phyloP scores from a whole-genome alignment of 2,329 filamentous ascomycete genomes.

The Pyricularia sp. region DNA sequence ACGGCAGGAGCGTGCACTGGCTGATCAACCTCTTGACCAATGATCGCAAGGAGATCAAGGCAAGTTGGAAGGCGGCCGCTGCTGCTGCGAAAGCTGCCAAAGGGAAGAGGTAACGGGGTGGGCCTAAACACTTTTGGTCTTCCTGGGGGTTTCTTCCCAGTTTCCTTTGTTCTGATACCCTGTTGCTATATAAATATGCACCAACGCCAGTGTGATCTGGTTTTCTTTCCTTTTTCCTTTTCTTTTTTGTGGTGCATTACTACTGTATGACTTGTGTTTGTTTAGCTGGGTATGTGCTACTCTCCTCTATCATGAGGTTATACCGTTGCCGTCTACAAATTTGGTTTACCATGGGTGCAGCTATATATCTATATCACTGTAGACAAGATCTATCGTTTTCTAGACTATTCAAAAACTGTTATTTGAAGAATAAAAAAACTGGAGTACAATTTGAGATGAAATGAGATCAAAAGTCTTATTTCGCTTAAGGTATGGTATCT shows the following conservation, averaged over 20 bases:
- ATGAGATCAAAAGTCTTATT: background rate
- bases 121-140: background rate
- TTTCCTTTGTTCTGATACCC: background rate
- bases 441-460: background rate
- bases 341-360: background rate
- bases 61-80: constrained; percentile 11
- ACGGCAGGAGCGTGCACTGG: constrained; percentile 26
- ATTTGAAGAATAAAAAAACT: background rate
- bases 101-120: background rate
- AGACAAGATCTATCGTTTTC: background rate
- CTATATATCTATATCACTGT: background rate
- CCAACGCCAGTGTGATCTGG: too few relatives aligned
- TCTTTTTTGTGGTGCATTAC: too few relatives aligned
- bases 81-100: constrained; percentile 11
- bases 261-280: background rate
- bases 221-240: too few relatives aligned
- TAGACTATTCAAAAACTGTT: background rate
- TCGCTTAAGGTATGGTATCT: background rate
- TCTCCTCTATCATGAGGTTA: background rate
- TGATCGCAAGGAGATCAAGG: constrained; percentile 21
- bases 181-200: background rate
- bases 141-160: background rate
- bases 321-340: background rate
- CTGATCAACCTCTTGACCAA: constrained; percentile 25
- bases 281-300: background rate